Evolutionary conservation across 148 eudicot genomes (phyloP), one percentile per base, ranked within the genome.

Genomic region (Camellia lanceoleosa): DNA sequence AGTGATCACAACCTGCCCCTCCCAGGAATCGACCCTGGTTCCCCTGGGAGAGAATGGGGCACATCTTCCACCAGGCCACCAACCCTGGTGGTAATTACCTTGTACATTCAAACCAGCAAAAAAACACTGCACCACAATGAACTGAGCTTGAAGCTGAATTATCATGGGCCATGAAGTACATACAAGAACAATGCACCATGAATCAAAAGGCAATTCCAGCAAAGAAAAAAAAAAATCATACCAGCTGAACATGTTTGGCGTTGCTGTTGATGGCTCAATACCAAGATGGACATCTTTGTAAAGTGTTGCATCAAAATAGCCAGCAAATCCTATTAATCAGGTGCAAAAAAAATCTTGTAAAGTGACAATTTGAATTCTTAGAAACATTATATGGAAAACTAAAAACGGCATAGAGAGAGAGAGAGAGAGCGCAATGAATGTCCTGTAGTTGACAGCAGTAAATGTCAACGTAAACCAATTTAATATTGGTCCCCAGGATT

Each of bases 231-330:
- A 63, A 14, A 65, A 16, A 5, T 61, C 74, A 73, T 88, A 96
- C 99, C 99, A 96, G 87, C 99, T 96, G 80, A 96, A 96, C 99
- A 96, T 96, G 85, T 91, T 92, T 19, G 98, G 97, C 60, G 99
- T 96, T 66, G 97, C 92, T 83, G 90, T 92, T 51, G 92, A 85
- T 76, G 99, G 99, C 83, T 96, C 98, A 80, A 96, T 96, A 76
- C 99, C 98, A 69, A 96, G 97, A 85, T 94, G 99, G 75, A 96
- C 92, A 81, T 96, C 99, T 85, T 96, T 91, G 87, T 96, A 96
- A 51, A 96, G 99, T 41, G 71, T 83, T 65, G 98, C 85, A 86
- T 94, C 98, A 80, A 96, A 96, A 84, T 96, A 96, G 56, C 99
- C 99, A 44, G 94, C 99, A 82, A 96, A 94, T 58, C 99, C 99